phyloP scores from a whole-genome alignment of 169 alveolate genomes.

The Eimeria praecox region DNA sequence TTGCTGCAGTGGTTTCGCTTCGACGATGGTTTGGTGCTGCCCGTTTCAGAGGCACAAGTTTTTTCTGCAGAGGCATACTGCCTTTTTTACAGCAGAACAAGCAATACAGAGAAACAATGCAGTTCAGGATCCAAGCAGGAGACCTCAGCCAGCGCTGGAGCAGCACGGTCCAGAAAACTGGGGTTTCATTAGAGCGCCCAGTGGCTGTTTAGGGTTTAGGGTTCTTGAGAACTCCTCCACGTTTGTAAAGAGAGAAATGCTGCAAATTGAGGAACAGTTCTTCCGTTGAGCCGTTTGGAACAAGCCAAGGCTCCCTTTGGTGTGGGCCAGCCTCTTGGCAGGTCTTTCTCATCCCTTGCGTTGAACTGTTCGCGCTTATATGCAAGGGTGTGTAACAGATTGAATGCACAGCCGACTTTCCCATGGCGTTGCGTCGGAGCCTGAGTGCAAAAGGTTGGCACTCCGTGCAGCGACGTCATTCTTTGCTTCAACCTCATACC shows the following conservation, averaged over 20 bases:
- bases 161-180: background rate
- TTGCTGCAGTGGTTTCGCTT: slow-evolving; percentile 72
- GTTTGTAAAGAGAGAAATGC: background rate
- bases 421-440: background rate
- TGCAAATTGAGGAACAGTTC: background rate
- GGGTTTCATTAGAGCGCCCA: background rate
- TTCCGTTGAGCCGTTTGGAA: background rate
- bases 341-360: background rate
- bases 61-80: slow-evolving; percentile 70
- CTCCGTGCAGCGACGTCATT: background rate
- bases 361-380: background rate
- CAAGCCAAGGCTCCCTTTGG: background rate
- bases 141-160: slow-evolving; percentile 18
- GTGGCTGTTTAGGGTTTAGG: background rate
- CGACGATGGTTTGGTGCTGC: slow-evolving; percentile 68
- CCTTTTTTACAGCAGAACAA: slow-evolving; percentile 55
- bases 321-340: background rate
- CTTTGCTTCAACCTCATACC: background rate
- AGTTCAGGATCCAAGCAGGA: slow-evolving; percentile 25
- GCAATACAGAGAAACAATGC: slow-evolving; percentile 21
- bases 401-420: background rate
- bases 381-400: background rate
- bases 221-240: background rate
- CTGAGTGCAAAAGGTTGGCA: background rate
- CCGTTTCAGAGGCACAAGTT: slow-evolving; percentile 59